Conservation (phyloP, 192 early-diverging fungal genomes). For the Backusella luteola region DNA sequence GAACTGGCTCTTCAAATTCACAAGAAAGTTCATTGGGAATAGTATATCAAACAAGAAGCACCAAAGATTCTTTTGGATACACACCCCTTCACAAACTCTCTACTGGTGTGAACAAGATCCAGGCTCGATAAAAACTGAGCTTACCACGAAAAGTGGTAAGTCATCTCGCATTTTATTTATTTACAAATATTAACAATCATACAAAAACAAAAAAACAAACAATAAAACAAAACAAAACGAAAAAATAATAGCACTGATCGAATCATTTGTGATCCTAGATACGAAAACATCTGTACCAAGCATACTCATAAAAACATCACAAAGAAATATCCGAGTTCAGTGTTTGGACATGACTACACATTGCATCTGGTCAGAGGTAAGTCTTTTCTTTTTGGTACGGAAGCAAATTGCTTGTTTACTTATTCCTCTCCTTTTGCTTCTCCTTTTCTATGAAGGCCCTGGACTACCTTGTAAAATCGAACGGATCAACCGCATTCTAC, state of each 20-base stretch:
- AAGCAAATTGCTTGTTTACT: not conserved
- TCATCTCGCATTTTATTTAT: not conserved
- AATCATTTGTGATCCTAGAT: constrained; percentile 23
- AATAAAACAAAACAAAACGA: not conserved
- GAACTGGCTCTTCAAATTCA: constrained; percentile 71
- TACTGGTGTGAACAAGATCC: constrained; percentile 76
- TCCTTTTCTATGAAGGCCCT: not conserved
- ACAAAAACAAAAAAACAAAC: not conserved
- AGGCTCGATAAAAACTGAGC: constrained; percentile 34
- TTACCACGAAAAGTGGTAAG: constrained; percentile 50
- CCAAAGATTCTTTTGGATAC: constrained; percentile 76
- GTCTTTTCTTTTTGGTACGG: not conserved
- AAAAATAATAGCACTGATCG: constrained; percentile 16
- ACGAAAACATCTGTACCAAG: constrained; percentile 50
- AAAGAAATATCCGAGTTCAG: constrained; percentile 69
- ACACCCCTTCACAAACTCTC: constrained; percentile 72
- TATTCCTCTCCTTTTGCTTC: not conserved
- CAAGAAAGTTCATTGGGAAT: constrained; percentile 47
- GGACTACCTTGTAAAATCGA: not conserved
- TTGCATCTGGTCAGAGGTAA: constrained; percentile 68
- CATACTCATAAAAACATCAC: constrained; percentile 60
- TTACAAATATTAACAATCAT: not conserved
- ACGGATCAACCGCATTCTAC: not conserved
- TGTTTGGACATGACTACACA: constrained; percentile 61
- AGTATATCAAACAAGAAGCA: constrained; percentile 58